Conservation (phyloP, 2,329 filamentous ascomycete genomes). For the Aspergillus sclerotialis region DNA sequence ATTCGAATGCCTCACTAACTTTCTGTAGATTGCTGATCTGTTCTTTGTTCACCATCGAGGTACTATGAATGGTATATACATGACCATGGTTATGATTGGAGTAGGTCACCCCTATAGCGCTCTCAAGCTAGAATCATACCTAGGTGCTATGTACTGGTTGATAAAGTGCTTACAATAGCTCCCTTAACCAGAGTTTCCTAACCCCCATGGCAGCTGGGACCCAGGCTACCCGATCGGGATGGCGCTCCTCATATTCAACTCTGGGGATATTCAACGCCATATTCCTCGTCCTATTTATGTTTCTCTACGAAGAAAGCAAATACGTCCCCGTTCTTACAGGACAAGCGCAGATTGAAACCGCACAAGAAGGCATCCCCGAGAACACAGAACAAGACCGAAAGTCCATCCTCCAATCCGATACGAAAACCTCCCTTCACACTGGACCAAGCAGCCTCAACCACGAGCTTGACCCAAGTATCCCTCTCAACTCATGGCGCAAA, state of each 20-base stretch:
- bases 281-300: constrained; percentile 22
- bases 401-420: too few relatives aligned
- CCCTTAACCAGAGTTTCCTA: constrained; percentile 26
- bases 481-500: constrained; percentile 18
- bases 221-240: constrained; percentile 26
- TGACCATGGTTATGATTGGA: constrained; percentile 34
- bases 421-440: too few relatives aligned
- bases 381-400: background rate
- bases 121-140: background rate
- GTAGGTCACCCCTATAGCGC: constrained; percentile 25
- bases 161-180: too few relatives aligned
- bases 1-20: constrained; percentile 12
- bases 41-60: constrained; percentile 48
- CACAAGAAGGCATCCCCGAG: too few relatives aligned
- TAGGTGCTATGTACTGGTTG: background rate
- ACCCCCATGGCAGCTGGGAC: constrained; percentile 28
- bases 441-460: constrained; percentile 9
- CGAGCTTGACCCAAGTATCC: constrained; percentile 20
- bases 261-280: constrained; percentile 25
- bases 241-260: constrained; percentile 30
- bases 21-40: constrained; percentile 41
- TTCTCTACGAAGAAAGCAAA: constrained; percentile 34
- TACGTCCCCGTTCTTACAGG: too few relatives aligned
- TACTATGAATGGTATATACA: constrained; percentile 45
- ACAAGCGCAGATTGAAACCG: too few relatives aligned